A percentile compares a stretch with the other conserved stretches of the same genome.
Evolutionary conservation across 2,329 filamentous ascomycete genomes (phyloP).

Genomic region (Emmonsiellopsis sp.): DNA sequence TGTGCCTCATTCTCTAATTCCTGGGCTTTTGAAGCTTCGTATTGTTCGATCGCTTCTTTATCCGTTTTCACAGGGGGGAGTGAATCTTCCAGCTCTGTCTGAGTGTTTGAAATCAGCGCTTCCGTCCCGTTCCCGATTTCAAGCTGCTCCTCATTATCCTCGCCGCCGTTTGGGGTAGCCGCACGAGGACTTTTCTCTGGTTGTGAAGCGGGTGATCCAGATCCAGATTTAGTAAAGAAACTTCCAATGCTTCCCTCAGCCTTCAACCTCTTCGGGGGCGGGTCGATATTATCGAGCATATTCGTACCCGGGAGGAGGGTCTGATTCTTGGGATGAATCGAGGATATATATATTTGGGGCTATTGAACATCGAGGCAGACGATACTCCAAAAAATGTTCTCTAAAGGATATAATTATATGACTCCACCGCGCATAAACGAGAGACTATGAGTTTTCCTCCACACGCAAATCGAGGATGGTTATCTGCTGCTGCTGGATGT

Average conservation of each 20-base stretch:
- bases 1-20: constrained; percentile 32
- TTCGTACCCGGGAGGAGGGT: neutral
- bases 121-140: constrained; percentile 29
- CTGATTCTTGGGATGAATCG: neutral
- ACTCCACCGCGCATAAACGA: neutral
- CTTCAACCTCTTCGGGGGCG: constrained; percentile 20
- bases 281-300: neutral
- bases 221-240: neutral
- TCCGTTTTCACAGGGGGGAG: constrained; percentile 59
- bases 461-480: no score
- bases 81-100: constrained; percentile 62
- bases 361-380: no score
- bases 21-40: constrained; percentile 59
- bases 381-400: no score
- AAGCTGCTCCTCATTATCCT: neutral
- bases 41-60: constrained; percentile 66
- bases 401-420: no score
- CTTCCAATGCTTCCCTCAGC: constrained; percentile 13
- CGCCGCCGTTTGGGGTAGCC: neutral
- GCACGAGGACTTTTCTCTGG: neutral
- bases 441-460: neutral
- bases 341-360: no score
- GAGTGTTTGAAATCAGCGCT: constrained; percentile 23
- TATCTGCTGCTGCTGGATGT: no score
- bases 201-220: constrained; percentile 26